Conservation (phyloP, 192 early-diverging fungal species). For the Geosiphon pyriformis region DNA sequence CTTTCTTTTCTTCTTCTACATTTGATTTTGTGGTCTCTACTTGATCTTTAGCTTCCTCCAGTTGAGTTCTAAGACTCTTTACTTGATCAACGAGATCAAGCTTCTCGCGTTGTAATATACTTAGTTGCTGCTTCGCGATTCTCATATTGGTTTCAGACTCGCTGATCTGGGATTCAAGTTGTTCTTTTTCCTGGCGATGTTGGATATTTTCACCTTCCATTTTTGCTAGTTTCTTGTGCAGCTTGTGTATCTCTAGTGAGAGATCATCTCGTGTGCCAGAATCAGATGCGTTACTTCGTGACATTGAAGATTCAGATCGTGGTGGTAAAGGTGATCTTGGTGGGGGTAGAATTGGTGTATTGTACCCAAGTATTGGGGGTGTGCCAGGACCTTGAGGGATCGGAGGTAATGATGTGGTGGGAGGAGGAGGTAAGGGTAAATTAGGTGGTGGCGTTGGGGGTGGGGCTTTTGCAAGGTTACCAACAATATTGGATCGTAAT, state of each 20-base stretch:
- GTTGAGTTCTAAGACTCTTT: conserved; percentile 34
- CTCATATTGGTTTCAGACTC: conserved; percentile 40
- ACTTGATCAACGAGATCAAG: conserved; percentile 32
- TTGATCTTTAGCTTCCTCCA: conserved; percentile 31
- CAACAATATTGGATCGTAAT: conserved; percentile 16
- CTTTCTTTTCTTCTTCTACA: conserved; percentile 31
- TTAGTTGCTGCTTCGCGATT: conserved; percentile 33
- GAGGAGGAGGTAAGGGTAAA: conserved; percentile 28
- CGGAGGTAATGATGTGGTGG: conserved; percentile 28
- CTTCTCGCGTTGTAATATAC: conserved; percentile 33
- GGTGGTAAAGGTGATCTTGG: conserved; percentile 23
- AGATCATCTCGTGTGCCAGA: conserved; percentile 16
- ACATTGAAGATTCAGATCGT: conserved; percentile 21
- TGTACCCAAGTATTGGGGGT: conserved; percentile 4
- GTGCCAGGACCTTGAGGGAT: conserved; percentile 23
- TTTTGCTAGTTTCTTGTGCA: conserved; percentile 32
- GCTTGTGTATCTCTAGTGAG: conserved; percentile 20
- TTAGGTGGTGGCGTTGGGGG: conserved; percentile 32
- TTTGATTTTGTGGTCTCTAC: conserved; percentile 19
- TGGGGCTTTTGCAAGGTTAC: conserved; percentile 14
- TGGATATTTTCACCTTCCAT: conserved; percentile 35
- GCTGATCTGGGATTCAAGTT: conserved; percentile 40
- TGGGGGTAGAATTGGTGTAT: conserved; percentile 4
- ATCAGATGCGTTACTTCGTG: conserved; percentile 1
- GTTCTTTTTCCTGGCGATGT: conserved; percentile 28